These are phyloP conservation scores for Albugo candida DNA, from an alignment of 352 stramenopile genomes.

Conservation along the genomic window DNA sequence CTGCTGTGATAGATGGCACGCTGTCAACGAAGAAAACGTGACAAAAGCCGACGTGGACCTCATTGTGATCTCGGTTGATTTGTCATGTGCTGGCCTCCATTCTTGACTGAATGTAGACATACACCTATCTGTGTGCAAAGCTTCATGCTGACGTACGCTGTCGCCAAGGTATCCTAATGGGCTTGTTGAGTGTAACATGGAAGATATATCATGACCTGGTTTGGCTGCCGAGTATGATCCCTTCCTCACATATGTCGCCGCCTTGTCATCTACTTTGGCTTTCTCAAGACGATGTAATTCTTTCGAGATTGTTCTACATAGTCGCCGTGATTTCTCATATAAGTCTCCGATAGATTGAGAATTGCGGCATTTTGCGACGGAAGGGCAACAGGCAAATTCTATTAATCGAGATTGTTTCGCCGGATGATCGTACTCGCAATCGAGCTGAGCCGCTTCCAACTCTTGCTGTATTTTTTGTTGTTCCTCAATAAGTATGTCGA, in stretches of 20 bases:
- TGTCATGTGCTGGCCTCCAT: slow-evolving; percentile 27
- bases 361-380: slow-evolving; percentile 15
- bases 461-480: slow-evolving; percentile 21
- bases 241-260: slow-evolving; percentile 11
- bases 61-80: slow-evolving; percentile 28
- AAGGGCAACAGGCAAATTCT: slow-evolving; percentile 20
- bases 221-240: background rate
- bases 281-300: slow-evolving; percentile 11
- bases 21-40: slow-evolving; percentile 55
- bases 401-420: slow-evolving; percentile 23
- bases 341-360: slow-evolving; percentile 42
- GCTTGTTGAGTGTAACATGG: background rate
- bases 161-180: slow-evolving; percentile 1
- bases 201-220: background rate
- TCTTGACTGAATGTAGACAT: slow-evolving; percentile 9
- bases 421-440: slow-evolving; percentile 21
- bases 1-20: slow-evolving; percentile 48
- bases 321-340: slow-evolving; percentile 22
- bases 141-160: slow-evolving; percentile 15
- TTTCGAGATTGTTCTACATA: slow-evolving; percentile 29
- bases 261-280: slow-evolving; percentile 28
- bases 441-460: slow-evolving; percentile 30
- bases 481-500: slow-evolving; percentile 31
- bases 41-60: slow-evolving; percentile 56
- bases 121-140: slow-evolving; percentile 5